phyloP scores from a whole-genome alignment of 805 yeast species.

The Myxozyma neglecta region DNA sequence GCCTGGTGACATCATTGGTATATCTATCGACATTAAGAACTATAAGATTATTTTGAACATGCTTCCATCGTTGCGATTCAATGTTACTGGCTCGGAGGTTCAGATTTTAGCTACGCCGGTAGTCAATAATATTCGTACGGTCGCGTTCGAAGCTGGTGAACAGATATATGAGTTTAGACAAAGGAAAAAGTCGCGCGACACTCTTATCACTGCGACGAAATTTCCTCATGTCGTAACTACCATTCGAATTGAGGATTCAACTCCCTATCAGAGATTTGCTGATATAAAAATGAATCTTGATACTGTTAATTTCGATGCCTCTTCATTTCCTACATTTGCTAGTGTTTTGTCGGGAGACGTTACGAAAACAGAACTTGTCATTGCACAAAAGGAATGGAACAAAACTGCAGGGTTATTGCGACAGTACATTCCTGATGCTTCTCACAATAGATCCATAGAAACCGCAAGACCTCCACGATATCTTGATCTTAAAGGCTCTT shows the following conservation, averaged over 20 bases:
- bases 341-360: constrained; percentile 29
- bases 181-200: constrained; percentile 22
- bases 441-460: neutral
- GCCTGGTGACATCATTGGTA: constrained; percentile 11
- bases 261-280: neutral
- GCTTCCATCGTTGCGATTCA: constrained; percentile 27
- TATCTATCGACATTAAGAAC: constrained; percentile 15
- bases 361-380: constrained; percentile 17
- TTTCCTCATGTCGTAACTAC: constrained; percentile 21
- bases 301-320: constrained; percentile 23
- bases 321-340: constrained; percentile 28
- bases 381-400: constrained; percentile 23
- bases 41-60: constrained; percentile 11
- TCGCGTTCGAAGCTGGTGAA: constrained; percentile 28
- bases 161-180: constrained; percentile 27
- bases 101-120: constrained; percentile 14
- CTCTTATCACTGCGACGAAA: constrained; percentile 20
- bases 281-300: constrained; percentile 16
- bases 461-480: neutral
- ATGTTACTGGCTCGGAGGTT: constrained; percentile 19
- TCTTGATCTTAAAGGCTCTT: constrained; percentile 6
- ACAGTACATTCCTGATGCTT: neutral
- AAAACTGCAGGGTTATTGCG: constrained; percentile 1
- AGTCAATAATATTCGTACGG: constrained; percentile 3
- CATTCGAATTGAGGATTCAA: constrained; percentile 15